phyloP scores from a whole-genome alignment of 1,284 basidiomycete species.

The Cryptococcus sp. region DNA sequence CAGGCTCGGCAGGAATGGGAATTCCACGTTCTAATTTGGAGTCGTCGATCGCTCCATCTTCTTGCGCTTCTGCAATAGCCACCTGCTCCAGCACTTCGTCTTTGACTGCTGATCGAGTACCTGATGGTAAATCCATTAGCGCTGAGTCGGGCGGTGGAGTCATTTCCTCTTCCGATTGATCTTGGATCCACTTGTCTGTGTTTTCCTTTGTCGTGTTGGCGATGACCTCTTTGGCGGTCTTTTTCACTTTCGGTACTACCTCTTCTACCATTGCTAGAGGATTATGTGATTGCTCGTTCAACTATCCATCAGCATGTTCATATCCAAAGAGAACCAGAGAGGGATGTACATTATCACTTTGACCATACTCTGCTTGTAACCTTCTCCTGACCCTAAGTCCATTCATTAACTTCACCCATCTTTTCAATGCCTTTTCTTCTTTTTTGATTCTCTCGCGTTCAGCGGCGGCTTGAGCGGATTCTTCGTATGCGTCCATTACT shows the following conservation, averaged over 20 bases:
- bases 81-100: neutral
- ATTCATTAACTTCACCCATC: slow-evolving; percentile 83
- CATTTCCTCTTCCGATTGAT: neutral
- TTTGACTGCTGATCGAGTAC: neutral
- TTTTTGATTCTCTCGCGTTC: slow-evolving; percentile 71
- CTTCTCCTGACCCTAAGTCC: slow-evolving; percentile 80
- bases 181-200: slow-evolving; percentile 11
- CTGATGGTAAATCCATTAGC: neutral
- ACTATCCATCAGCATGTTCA: slow-evolving; percentile 9
- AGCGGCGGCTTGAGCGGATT: slow-evolving; percentile 69
- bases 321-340: neutral
- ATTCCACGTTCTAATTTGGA: neutral
- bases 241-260: slow-evolving; percentile 4
- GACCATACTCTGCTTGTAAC: slow-evolving; percentile 74
- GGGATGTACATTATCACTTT: slow-evolving; percentile 36
- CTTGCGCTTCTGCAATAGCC: neutral
- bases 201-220: slow-evolving; percentile 23
- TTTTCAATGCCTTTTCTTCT: slow-evolving; percentile 76
- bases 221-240: slow-evolving; percentile 27
- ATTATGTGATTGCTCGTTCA: slow-evolving; percentile 30
- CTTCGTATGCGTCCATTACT: slow-evolving; percentile 81
- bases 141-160: neutral
- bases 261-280: slow-evolving; percentile 26
- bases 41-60: neutral
- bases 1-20: neutral